A percentile compares a stretch with the other conserved stretches of the same genome.
phyloP scores from a whole-genome alignment of 1,284 basidiomycete species.

The Peniophora sp. region DNA sequence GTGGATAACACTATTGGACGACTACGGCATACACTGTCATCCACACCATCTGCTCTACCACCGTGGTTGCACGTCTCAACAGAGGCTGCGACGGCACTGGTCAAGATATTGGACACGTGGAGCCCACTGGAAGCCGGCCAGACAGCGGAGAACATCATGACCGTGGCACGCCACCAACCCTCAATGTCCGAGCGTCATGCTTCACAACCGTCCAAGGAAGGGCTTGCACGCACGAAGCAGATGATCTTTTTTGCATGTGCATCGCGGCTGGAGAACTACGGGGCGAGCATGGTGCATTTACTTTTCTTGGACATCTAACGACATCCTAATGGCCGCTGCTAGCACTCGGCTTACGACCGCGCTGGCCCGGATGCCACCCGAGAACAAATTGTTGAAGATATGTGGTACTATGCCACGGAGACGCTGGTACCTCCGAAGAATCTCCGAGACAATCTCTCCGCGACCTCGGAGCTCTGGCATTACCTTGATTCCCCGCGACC shows the following conservation, averaged over 20 bases:
- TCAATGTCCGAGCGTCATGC: neutral
- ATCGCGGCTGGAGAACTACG: neutral
- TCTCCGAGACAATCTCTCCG: constrained; percentile 12
- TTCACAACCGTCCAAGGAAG: neutral
- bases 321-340: no score
- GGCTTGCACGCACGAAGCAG: neutral
- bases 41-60: neutral
- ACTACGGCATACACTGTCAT: neutral
- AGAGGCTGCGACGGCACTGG: neutral
- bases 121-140: neutral
- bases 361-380: neutral
- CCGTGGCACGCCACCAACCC: neutral
- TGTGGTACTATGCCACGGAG: constrained; percentile 8
- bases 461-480: constrained; percentile 4
- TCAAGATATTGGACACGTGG: neutral
- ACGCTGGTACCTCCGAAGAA: constrained; percentile 13
- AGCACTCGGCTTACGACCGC: neutral
- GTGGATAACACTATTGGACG: neutral
- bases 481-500: constrained; percentile 11
- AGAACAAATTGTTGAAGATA: constrained; percentile 4
- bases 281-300: neutral
- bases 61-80: neutral
- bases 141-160: neutral
- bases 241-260: neutral
- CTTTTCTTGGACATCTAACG: neutral